These are phyloP conservation scores for Apophysomyces variabilis DNA, from an alignment of 371 early-diverging fungal species.

Conservation along the genomic window DNA sequence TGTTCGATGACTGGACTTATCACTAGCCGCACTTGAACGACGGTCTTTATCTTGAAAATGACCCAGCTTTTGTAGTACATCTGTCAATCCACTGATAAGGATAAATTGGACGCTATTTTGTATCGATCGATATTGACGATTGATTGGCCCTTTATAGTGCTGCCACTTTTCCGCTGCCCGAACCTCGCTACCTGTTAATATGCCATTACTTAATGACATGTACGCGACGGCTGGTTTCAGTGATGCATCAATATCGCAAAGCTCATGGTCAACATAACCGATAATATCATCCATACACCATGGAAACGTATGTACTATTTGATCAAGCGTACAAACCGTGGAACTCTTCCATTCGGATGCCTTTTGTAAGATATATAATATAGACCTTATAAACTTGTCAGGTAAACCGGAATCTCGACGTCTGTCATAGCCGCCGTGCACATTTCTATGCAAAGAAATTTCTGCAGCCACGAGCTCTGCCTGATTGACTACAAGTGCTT, in stretches of 20 bases:
- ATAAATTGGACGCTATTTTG: conserved; percentile 53
- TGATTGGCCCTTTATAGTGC: conserved; percentile 32
- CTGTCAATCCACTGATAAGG: conserved; percentile 61
- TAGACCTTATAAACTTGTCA: conserved; percentile 60
- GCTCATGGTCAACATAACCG: conserved; percentile 36
- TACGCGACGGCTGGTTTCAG: conserved; percentile 47
- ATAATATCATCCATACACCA: conserved; percentile 54
- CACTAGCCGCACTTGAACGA: conserved; percentile 53
- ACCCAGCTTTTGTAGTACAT: conserved; percentile 55
- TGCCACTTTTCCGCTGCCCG: conserved; percentile 33
- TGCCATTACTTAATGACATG: conserved; percentile 23
- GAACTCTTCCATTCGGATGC: conserved; percentile 61
- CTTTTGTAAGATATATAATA: conserved; percentile 52
- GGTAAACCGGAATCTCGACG: conserved; percentile 43
- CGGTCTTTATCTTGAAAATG: conserved; percentile 30
- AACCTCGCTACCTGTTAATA: conserved; percentile 12
- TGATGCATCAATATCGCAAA: conserved; percentile 37
- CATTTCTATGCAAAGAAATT: conserved; percentile 20
- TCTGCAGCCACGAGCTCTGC: conserved; percentile 27
- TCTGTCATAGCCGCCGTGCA: conserved; percentile 23
- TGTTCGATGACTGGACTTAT: conserved; percentile 31
- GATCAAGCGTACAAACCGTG: conserved; percentile 60
- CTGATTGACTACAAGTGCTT: conserved; percentile 54
- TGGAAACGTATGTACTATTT: conserved; percentile 33
- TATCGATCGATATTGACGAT: conserved; percentile 29